These are phyloP conservation scores for Ambrosiella xylebori DNA, from an alignment of 2,329 filamentous ascomycete genomes.

Conservation along the genomic window DNA sequence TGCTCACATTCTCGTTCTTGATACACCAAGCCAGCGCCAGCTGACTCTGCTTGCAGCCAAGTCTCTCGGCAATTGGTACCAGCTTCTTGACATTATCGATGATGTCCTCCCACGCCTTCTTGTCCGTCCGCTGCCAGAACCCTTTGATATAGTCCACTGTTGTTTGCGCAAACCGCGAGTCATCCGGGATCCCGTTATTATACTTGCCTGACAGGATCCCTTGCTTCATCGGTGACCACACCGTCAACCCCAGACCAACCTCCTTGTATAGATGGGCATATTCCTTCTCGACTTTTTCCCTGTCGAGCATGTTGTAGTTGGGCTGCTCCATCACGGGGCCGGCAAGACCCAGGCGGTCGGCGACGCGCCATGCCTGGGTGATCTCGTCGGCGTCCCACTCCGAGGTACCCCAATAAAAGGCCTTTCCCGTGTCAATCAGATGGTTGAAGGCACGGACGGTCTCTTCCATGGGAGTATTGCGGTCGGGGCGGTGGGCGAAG, in stretches of 20 bases:
- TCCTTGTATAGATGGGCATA: conserved; percentile 43
- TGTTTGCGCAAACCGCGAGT: conserved; percentile 39
- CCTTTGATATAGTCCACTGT: conserved; percentile 38
- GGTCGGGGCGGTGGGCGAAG: conserved; percentile 52
- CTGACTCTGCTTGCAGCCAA: conserved; percentile 39
- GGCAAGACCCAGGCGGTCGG: conserved; percentile 42
- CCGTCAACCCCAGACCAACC: conserved; percentile 42
- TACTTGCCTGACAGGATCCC: conserved; percentile 53
- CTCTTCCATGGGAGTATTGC: conserved; percentile 52
- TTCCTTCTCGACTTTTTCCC: conserved; percentile 46
- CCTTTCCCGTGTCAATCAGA: conserved; percentile 48
- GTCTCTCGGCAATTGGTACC: conserved; percentile 44
- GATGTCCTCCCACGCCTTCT: conserved; percentile 35
- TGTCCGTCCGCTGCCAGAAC: conserved; percentile 32
- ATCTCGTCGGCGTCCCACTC: conserved; percentile 53
- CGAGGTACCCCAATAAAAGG: conserved; percentile 54
- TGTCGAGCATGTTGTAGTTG: conserved; percentile 45
- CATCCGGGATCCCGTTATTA: conserved; percentile 42
- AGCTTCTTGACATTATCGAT: conserved; percentile 43
- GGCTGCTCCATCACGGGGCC: conserved; percentile 51
- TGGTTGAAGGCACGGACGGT: conserved; percentile 55
- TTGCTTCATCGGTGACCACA: conserved; percentile 39
- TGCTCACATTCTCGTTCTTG: conserved; percentile 43
- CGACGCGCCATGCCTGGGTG: conserved; percentile 41
- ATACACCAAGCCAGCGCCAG: conserved; percentile 47